Evolutionary conservation across 768 basidiomycete species (phyloP).

Genomic region (Panaeolus papilionaceus): DNA sequence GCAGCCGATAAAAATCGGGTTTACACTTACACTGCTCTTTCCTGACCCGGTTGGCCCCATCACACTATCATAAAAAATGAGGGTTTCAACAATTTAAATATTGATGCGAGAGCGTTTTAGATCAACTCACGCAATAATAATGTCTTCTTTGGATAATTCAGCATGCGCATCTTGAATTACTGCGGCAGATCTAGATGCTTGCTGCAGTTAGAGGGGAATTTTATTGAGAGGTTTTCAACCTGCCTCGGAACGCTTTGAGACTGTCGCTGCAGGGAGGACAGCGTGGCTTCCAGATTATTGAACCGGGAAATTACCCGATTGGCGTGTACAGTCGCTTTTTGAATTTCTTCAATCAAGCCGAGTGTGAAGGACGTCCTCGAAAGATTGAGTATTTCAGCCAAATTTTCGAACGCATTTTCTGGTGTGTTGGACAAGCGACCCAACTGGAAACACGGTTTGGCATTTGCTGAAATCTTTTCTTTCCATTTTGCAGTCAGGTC

Average conservation of each 20-base stretch:
- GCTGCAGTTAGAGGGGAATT: background rate
- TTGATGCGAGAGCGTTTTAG: background rate
- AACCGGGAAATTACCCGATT: background rate
- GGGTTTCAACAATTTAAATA: background rate
- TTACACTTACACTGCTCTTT: slow-evolving; percentile 21
- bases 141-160: slow-evolving; percentile 1
- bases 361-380: background rate
- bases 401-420: background rate
- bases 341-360: background rate
- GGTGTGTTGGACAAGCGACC: background rate
- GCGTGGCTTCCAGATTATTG: background rate
- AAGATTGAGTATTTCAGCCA: slow-evolving; percentile 1
- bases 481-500: background rate
- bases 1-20: background rate
- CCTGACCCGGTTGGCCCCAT: slow-evolving; percentile 22
- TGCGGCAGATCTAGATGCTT: background rate
- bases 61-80: slow-evolving; percentile 10
- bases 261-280: background rate
- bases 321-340: background rate
- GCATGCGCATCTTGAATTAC: background rate
- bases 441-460: background rate
- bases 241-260: background rate
- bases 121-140: slow-evolving; percentile 18
- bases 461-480: background rate
- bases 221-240: background rate